Evolutionary conservation across 2,329 filamentous ascomycete genomes (phyloP).

Genomic region (Phaeomoniella chlamydospora): DNA sequence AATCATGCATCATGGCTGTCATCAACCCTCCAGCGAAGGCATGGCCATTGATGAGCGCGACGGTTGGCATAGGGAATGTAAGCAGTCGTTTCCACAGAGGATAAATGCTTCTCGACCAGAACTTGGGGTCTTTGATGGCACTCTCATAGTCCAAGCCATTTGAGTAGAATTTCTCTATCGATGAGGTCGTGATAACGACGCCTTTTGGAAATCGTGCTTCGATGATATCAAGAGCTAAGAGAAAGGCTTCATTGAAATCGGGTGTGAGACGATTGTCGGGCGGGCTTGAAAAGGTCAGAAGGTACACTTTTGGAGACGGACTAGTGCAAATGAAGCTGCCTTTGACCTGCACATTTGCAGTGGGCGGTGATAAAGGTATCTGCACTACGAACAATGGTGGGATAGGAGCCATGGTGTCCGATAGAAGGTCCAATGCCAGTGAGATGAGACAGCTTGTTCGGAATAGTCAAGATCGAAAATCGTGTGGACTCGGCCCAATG

Average conservation of each 20-base stretch:
- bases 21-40: slow-evolving; percentile 73
- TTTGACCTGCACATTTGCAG: background rate
- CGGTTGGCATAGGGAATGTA: slow-evolving; percentile 67
- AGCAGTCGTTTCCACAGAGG: slow-evolving; percentile 50
- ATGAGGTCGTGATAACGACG: slow-evolving; percentile 63
- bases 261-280: slow-evolving; percentile 65
- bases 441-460: too few species aligned
- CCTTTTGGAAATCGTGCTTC: slow-evolving; percentile 54
- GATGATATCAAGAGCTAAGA: slow-evolving; percentile 60
- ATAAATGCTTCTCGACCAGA: slow-evolving; percentile 48
- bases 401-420: background rate
- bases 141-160: slow-evolving; percentile 69
- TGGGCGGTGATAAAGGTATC: background rate
- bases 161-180: slow-evolving; percentile 65
- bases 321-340: slow-evolving; percentile 43
- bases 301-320: slow-evolving; percentile 48
- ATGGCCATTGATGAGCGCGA: slow-evolving; percentile 68
- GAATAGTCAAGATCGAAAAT: too few species aligned
- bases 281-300: slow-evolving; percentile 56
- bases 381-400: background rate
- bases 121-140: slow-evolving; percentile 44
- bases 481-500: too few species aligned
- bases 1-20: slow-evolving; percentile 70
- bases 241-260: slow-evolving; percentile 50
- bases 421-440: too few species aligned